phyloP scores from a whole-genome alignment of 2,329 filamentous ascomycete genomes.

The Westerdykella aurantiaca region DNA sequence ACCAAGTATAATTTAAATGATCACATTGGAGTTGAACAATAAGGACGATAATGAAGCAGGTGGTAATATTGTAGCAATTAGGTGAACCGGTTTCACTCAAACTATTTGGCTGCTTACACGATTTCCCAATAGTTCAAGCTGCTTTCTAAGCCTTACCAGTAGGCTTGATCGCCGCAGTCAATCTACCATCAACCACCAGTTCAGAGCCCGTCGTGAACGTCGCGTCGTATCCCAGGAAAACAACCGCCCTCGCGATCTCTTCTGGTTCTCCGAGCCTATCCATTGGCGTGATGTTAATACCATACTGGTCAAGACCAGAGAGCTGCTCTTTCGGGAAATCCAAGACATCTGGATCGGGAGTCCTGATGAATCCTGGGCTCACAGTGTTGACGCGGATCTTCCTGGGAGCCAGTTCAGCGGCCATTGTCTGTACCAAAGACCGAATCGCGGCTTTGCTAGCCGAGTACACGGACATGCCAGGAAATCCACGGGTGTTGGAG shows the following conservation, averaged over 20 bases:
- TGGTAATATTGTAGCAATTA: too few relatives aligned
- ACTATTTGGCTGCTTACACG: too few relatives aligned
- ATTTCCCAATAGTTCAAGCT: too few relatives aligned
- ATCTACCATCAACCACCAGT: constrained; percentile 5
- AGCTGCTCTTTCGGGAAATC: constrained; percentile 1
- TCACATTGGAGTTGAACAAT: too few relatives aligned
- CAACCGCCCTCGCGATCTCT: constrained; percentile 5
- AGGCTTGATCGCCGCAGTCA: not conserved
- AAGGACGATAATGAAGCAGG: too few relatives aligned
- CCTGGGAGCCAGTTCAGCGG: constrained; percentile 1
- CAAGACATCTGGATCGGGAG: constrained; percentile 4
- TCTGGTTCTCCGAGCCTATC: constrained; percentile 3
- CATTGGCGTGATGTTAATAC: constrained; percentile 2
- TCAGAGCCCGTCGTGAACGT: constrained; percentile 6
- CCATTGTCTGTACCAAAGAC: constrained; percentile 49
- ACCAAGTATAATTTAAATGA: too few relatives aligned
- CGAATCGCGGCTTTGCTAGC: constrained; percentile 82
- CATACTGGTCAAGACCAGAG: constrained; percentile 1
- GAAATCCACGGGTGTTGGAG: constrained; percentile 37
- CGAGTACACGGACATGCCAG: constrained; percentile 80
- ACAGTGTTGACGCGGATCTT: constrained; percentile 5
- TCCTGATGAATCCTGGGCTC: constrained; percentile 6
- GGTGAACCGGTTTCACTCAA: too few relatives aligned
- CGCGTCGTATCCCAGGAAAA: constrained; percentile 4
- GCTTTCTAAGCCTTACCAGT: too few relatives aligned